Conservation (phyloP, 352 stramenopile genomes). For the Pilasporangium apinafurcum region DNA sequence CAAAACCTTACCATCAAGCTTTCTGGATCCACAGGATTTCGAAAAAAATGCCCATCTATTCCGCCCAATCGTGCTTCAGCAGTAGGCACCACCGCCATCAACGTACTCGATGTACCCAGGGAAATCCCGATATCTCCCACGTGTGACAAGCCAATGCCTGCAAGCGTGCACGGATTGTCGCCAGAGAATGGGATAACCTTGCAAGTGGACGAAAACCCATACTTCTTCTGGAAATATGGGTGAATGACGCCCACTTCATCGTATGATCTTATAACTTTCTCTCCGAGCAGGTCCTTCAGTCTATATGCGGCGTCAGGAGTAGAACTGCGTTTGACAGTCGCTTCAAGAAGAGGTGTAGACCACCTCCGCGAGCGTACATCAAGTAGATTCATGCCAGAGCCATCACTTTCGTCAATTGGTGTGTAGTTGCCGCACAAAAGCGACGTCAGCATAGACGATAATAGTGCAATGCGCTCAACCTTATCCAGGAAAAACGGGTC, state of each 20-base stretch:
- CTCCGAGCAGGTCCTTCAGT: conserved; percentile 22
- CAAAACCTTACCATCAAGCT: conserved; percentile 37
- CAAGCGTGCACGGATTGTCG: conserved; percentile 78
- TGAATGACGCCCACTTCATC: conserved; percentile 35
- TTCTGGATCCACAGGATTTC: conserved; percentile 68
- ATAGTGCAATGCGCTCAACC: conserved; percentile 40
- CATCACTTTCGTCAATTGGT: conserved; percentile 73
- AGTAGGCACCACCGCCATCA: conserved; percentile 50
- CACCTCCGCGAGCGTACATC: conserved; percentile 53
- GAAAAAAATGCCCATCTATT: conserved; percentile 78
- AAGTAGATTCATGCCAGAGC: conserved; percentile 81
- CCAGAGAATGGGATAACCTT: conserved; percentile 70
- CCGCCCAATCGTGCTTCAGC: conserved; percentile 33
- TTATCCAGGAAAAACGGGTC: conserved; percentile 33
- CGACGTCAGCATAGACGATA: conserved; percentile 74
- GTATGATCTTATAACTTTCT: conserved; percentile 41
- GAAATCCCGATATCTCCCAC: conserved; percentile 54
- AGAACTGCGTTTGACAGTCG: conserved; percentile 18
- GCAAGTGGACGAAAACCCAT: conserved; percentile 47
- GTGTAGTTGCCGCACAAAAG: conserved; percentile 58
- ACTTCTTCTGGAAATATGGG: conserved; percentile 59
- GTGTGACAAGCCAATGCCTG: conserved; percentile 49
- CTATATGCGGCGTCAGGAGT: conserved; percentile 10
- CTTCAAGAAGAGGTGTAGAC: conserved; percentile 39
- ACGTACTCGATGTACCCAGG: conserved; percentile 54